Evolutionary conservation across 306 rosid genomes (phyloP).

Genomic region (Vigna nakashimae): DNA sequence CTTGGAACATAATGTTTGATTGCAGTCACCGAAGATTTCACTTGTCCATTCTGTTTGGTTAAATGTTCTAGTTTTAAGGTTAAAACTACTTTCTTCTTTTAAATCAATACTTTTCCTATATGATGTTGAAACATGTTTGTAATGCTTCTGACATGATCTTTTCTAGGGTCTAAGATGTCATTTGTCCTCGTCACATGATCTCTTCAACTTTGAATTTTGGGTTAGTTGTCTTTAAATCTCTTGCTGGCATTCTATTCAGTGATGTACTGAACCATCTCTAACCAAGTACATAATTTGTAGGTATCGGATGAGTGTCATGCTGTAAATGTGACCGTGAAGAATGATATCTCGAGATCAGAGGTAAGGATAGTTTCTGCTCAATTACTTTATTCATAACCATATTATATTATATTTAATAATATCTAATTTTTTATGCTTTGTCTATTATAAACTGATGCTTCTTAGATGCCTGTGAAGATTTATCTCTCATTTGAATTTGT

Average conservation of each 20-base stretch:
- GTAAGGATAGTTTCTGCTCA: constrained; percentile 51
- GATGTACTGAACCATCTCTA: constrained; percentile 32
- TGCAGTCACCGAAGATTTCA: constrained; percentile 86
- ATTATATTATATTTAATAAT: background rate
- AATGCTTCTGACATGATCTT: constrained; percentile 35
- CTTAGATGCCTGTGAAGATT: constrained; percentile 13
- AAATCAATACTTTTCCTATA: background rate
- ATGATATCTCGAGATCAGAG: constrained; percentile 69
- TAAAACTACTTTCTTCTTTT: constrained; percentile 28
- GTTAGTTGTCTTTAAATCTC: constrained; percentile 58
- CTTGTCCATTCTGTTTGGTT: constrained; percentile 90
- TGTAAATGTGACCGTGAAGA: constrained; percentile 82
- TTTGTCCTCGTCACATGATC: constrained; percentile 79
- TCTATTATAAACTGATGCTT: background rate
- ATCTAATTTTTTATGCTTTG: constrained; percentile 21
- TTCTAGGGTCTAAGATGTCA: constrained; percentile 83
- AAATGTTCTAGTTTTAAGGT: constrained; percentile 89
- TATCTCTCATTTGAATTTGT: background rate
- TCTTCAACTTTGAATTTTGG: constrained; percentile 92
- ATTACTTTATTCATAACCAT: background rate
- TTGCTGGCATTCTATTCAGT: constrained; percentile 30
- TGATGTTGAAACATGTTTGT: constrained; percentile 36
- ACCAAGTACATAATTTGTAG: constrained; percentile 55
- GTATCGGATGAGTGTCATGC: constrained; percentile 87
- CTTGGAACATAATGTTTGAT: constrained; percentile 18